These are phyloP conservation scores for Thraustotheca clavata DNA, from an alignment of 352 stramenopile species.

Conservation along the genomic window DNA sequence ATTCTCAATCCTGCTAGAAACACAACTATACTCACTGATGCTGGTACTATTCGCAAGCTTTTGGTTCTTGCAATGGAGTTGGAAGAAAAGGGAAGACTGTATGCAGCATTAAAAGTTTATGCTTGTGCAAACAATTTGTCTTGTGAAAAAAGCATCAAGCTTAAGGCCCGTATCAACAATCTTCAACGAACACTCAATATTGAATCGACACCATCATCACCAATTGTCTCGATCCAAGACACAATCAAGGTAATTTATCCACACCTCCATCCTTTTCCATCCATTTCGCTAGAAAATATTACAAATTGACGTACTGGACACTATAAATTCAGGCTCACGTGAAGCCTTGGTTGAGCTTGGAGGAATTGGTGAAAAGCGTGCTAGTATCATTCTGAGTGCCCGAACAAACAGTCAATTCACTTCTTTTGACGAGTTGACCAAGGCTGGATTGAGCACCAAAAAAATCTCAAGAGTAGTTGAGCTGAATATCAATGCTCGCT, in stretches of 20 bases:
- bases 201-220: background rate
- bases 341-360: background rate
- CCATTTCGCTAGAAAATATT: background rate
- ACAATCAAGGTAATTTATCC: background rate
- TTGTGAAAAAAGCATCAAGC: background rate
- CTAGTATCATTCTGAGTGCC: background rate
- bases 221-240: background rate
- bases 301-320: slow-evolving; percentile 6
- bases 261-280: background rate
- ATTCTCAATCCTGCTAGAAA: too few species aligned
- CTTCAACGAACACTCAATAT: background rate
- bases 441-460: slow-evolving; percentile 6
- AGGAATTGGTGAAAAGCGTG: slow-evolving; percentile 15
- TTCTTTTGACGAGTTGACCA: background rate
- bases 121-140: background rate
- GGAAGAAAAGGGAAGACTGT: background rate
- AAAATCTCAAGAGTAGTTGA: background rate
- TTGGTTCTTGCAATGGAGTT: slow-evolving; percentile 3
- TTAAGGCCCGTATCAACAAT: background rate
- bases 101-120: background rate
- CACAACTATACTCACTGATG: too few species aligned
- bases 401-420: background rate
- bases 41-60: background rate
- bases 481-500: slow-evolving; percentile 2
- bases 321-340: background rate